These are phyloP conservation scores for Capsicum baccatum DNA, from an alignment of 257 asterid species.

Conservation along the genomic window DNA sequence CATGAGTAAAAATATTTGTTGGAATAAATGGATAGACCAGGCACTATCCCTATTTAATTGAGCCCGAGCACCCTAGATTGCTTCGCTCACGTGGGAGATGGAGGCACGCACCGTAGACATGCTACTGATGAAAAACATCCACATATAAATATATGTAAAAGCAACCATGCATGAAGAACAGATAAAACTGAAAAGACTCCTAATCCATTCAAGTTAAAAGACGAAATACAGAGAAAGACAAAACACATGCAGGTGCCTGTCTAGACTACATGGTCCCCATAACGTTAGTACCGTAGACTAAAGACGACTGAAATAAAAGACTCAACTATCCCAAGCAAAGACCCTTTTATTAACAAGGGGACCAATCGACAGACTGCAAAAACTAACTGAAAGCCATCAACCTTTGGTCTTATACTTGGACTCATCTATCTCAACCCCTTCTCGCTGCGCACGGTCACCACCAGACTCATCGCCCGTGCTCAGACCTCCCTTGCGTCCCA, in stretches of 20 bases:
- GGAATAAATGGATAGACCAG: not conserved
- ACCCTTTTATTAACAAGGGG: not conserved
- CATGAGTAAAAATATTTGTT: slow-evolving; percentile 10
- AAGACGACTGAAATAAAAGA: not conserved
- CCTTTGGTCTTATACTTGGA: slow-evolving; percentile 43
- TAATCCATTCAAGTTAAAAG: not conserved
- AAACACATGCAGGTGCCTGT: not conserved
- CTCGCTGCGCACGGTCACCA: slow-evolving; percentile 50
- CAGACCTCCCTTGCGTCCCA: slow-evolving; percentile 66
- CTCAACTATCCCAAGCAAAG: not conserved
- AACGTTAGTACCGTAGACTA: not conserved
- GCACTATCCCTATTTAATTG: not conserved
- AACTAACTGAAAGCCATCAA: not conserved
- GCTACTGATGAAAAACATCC: too few species aligned
- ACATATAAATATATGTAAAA: too few species aligned
- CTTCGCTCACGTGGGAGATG: too few species aligned
- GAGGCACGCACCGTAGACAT: too few species aligned
- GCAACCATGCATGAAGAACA: too few species aligned
- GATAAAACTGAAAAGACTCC: not conserved
- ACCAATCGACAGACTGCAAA: too few species aligned
- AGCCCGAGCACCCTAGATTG: too few species aligned
- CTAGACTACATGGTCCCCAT: not conserved
- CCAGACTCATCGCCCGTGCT: slow-evolving; percentile 52
- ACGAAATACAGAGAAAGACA: not conserved
- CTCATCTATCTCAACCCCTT: slow-evolving; percentile 57